phyloP scores from a whole-genome alignment of 2,329 filamentous ascomycete genomes.

The Xylaria sp. region DNA sequence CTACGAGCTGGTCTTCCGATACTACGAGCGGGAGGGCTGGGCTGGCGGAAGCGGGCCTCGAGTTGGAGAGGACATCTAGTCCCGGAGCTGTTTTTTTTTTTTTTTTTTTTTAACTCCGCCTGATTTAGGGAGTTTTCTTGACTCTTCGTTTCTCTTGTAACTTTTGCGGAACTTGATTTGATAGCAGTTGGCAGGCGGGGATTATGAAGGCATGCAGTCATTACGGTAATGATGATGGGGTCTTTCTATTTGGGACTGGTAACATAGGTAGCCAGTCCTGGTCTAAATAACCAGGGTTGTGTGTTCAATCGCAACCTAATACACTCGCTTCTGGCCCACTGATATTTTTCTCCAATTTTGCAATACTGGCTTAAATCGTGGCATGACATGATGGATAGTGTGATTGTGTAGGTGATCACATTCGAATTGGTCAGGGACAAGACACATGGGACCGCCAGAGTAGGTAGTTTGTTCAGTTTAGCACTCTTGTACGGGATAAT shows the following conservation, averaged over 20 bases:
- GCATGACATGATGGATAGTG: not conserved
- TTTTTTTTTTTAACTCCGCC: too few relatives aligned
- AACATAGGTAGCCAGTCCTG: not conserved
- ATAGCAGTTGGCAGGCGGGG: slow-evolving; percentile 5
- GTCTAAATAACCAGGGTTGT: not conserved
- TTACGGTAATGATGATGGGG: not conserved
- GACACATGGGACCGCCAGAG: too few relatives aligned
- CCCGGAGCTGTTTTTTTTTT: not conserved
- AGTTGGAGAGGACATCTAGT: slow-evolving; percentile 54
- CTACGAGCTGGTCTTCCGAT: slow-evolving; percentile 94
- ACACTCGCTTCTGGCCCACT: slow-evolving; percentile 13
- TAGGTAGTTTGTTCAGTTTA: too few relatives aligned
- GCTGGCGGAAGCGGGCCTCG: slow-evolving; percentile 54
- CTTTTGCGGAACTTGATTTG: not conserved
- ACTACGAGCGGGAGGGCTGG: slow-evolving; percentile 91
- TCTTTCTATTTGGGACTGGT: too few relatives aligned
- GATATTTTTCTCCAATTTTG: slow-evolving; percentile 7
- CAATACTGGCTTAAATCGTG: not conserved
- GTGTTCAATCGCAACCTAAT: not conserved
- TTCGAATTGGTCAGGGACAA: not conserved
- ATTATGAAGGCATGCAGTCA: not conserved
- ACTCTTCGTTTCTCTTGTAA: slow-evolving; percentile 4
- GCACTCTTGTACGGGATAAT: too few relatives aligned
- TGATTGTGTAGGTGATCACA: not conserved
- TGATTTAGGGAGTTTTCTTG: not conserved